Evolutionary conservation across 75 land plant species (phyloP), one percentile per base, ranked within the genome.

Genomic region (Larix kaempferi): DNA sequence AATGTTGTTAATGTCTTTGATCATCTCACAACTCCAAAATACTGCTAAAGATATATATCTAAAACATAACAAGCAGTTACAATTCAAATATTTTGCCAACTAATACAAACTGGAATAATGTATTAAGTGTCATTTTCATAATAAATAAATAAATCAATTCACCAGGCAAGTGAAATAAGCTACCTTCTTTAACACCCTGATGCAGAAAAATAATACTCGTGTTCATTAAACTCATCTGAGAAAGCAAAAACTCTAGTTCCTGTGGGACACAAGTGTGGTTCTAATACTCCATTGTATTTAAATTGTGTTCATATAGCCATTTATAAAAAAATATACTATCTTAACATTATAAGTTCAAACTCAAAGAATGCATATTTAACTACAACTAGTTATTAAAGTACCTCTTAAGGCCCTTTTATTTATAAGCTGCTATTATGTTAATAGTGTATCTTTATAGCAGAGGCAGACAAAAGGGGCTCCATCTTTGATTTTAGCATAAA

Each of bases 401-500:
- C 41, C 49, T 39, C 72, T 39, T 69, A 44, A 19, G 8, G 72
- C 10, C 19, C n/a, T 67, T 67, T 37, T 67, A 37, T 39, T 35
- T 67, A 37, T 39, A 37, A 22, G 49, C 49, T n/a, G 73, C 21
- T 22, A 12, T 17, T 37, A 54, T 69, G 12, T 41, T 37, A 41
- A n/a, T 22, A 39, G 25, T 41, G 21, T 69, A 0, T 41, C 49
- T 69, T 39, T 35, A 21, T 69, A 39, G 49, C 44, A 39, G 52
- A 21, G 54, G 73, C n/a, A 39, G 49, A 69, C 2, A n/a, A 69
- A 69, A 11, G n/a, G 41, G 39, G 25, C 73, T 39, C 54, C n/a
- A 2, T 3, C 73, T 69, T 44, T 69, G 21, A 69, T 69, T 69
- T 69, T 21, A 35, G 73, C 23, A 69, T 21, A 54, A 69, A 69